phyloP scores from a whole-genome alignment of 257 asterid genomes.

The Gynochthodes officinalis region DNA sequence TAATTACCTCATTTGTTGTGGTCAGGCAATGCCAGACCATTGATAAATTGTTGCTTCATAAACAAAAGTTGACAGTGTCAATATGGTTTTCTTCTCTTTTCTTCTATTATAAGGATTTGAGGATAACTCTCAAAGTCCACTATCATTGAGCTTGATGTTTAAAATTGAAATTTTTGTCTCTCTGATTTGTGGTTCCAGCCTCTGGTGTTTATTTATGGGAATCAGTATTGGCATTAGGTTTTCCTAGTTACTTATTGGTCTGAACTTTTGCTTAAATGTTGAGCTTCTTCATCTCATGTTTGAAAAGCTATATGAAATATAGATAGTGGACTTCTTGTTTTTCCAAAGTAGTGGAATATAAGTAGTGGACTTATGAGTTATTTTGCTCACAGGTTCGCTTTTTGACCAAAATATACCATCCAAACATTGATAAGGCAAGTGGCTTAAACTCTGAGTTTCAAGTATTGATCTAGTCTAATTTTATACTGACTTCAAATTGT shows the following conservation, averaged over 20 bases:
- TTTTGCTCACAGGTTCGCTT: constrained; percentile 69
- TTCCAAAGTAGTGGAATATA: too few relatives aligned
- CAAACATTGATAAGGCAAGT: constrained; percentile 83
- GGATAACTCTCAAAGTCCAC: not conserved
- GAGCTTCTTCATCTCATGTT: not conserved
- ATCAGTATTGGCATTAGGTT: not conserved
- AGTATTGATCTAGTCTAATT: not conserved
- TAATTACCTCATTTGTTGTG: not conserved
- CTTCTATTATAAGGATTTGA: not conserved
- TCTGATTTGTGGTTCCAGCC: not conserved
- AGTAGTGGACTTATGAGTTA: not conserved
- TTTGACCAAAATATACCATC: constrained; percentile 96
- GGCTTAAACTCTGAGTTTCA: not conserved
- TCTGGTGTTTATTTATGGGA: not conserved
- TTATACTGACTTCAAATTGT: constrained; percentile 3
- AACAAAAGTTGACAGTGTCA: not conserved
- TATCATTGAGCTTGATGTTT: not conserved
- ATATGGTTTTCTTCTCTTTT: too few relatives aligned
- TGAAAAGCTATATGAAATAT: not conserved
- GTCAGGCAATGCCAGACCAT: not conserved
- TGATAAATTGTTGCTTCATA: not conserved
- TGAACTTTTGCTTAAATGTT: not conserved
- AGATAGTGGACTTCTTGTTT: too few relatives aligned
- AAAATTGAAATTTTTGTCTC: not conserved
- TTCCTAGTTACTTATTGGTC: not conserved